Evolutionary conservation across 2,329 filamentous ascomycete species (phyloP).

Genomic region (Rasamsonia emersonii): DNA sequence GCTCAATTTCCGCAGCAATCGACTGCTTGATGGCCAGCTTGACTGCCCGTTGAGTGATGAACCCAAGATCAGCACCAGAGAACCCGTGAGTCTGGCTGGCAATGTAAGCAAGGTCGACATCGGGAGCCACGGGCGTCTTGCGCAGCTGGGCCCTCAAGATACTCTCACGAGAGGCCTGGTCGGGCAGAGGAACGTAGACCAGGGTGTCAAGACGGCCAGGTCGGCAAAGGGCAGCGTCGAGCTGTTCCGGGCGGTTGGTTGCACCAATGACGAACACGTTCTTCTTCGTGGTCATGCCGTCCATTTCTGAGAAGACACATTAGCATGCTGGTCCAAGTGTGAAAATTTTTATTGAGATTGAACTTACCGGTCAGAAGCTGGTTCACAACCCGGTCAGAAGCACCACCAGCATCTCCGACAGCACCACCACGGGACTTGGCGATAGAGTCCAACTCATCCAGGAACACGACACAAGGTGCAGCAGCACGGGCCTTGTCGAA

Average conservation of each 20-base stretch:
- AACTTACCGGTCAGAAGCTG: slow-evolving; percentile 88
- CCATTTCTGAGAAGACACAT: slow-evolving; percentile 69
- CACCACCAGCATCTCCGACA: slow-evolving; percentile 90
- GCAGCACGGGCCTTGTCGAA: slow-evolving; percentile 99
- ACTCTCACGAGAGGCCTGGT: slow-evolving; percentile 77
- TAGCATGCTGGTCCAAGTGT: slow-evolving; percentile 7
- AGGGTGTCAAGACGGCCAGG: slow-evolving; percentile 97
- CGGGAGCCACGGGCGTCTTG: slow-evolving; percentile 85
- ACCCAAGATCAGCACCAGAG: slow-evolving; percentile 98
- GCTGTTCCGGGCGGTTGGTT: slow-evolving; percentile 96
- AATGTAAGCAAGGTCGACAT: slow-evolving; percentile 86
- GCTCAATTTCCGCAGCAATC: slow-evolving; percentile 81
- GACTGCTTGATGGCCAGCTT: slow-evolving; percentile 99
- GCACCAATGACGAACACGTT: slow-evolving; percentile 99
- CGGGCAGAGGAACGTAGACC: slow-evolving; percentile 94
- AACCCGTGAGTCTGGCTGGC: slow-evolving; percentile 97
- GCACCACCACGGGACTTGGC: slow-evolving; percentile 98
- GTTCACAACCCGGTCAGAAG: slow-evolving; percentile 98
- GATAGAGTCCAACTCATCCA: slow-evolving; percentile 97
- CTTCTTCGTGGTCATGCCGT: slow-evolving; percentile 99
- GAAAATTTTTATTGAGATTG: slow-evolving; percentile 1
- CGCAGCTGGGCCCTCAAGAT: slow-evolving; percentile 95
- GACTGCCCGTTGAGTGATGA: slow-evolving; percentile 96
- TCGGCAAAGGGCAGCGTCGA: slow-evolving; percentile 95
- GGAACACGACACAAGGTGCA: slow-evolving; percentile 95